Conservation (phyloP, 257 asterid genomes). For the Solanum tacnaense region DNA sequence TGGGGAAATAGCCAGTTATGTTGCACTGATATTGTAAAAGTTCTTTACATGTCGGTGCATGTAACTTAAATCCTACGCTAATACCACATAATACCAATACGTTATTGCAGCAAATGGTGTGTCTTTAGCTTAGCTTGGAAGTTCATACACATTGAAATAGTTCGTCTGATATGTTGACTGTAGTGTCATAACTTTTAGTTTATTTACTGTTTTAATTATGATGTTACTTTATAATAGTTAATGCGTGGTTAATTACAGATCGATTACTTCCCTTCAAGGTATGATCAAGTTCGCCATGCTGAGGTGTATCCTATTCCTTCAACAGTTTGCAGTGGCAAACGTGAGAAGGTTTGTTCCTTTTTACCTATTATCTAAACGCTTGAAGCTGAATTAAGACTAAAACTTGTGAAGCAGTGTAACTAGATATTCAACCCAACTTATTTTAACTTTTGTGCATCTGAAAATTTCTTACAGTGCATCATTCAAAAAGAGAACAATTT, state of each 20-base stretch:
- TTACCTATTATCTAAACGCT: not conserved
- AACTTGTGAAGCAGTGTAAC: not conserved
- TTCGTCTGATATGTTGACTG: not conserved
- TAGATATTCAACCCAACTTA: not conserved
- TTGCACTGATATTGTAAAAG: not conserved
- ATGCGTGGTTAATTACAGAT: slow-evolving; percentile 5
- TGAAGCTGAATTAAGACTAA: not conserved
- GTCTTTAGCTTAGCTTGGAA: not conserved
- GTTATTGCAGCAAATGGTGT: not conserved
- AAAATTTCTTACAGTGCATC: slow-evolving; percentile 4
- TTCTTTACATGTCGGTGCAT: not conserved
- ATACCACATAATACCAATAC: not conserved
- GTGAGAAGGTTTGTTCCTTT: slow-evolving; percentile 14
- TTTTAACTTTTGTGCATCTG: not conserved
- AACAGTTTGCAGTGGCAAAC: slow-evolving; percentile 14
- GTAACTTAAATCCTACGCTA: not conserved
- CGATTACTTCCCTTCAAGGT: slow-evolving; percentile 28
- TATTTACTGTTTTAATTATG: not conserved
- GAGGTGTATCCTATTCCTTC: slow-evolving; percentile 21
- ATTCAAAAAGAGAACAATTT: slow-evolving; percentile 25
- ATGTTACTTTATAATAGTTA: not conserved
- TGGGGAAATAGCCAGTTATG: not conserved
- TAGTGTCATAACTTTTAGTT: not conserved
- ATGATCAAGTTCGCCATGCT: slow-evolving; percentile 27
- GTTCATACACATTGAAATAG: not conserved